phyloP scores from a whole-genome alignment of 2,329 filamentous ascomycete species.

The Beauveria sp. region DNA sequence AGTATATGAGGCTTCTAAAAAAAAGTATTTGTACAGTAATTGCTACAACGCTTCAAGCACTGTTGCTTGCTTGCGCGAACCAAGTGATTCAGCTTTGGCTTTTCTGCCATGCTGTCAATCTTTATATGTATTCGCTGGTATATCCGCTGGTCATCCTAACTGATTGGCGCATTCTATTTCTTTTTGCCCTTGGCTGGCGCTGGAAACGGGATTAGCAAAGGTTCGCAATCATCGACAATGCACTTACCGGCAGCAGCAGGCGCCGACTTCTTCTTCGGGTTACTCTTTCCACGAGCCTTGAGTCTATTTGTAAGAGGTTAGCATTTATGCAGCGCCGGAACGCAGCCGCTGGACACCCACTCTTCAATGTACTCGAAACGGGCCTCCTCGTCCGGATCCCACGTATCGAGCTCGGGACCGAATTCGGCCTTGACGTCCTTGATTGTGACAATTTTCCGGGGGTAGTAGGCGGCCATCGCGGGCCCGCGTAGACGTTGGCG shows the following conservation, averaged over 20 bases:
- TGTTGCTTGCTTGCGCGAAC: not conserved
- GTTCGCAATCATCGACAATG: not conserved
- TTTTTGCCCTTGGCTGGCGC: conserved; percentile 19
- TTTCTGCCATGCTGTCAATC: not conserved
- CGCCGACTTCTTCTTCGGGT: conserved; percentile 79
- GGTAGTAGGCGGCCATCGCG: conserved; percentile 80
- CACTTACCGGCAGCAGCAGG: conserved; percentile 24
- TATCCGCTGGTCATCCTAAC: not conserved
- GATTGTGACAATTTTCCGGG: conserved; percentile 62
- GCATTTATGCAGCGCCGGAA: conserved; percentile 10
- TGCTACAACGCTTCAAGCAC: conserved; percentile 2
- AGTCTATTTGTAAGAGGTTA: conserved; percentile 41
- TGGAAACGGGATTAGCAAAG: conserved; percentile 11
- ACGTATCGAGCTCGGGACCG: conserved; percentile 56
- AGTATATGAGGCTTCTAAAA: not conserved
- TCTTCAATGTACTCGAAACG: conserved; percentile 67
- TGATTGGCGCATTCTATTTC: conserved; percentile 11
- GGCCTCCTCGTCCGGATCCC: conserved; percentile 71
- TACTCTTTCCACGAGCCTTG: conserved; percentile 76
- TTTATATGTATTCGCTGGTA: not conserved
- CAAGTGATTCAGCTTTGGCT: not conserved
- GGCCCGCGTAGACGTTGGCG: conserved; percentile 84
- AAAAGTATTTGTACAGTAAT: conserved; percentile 9
- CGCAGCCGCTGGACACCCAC: conserved; percentile 31
- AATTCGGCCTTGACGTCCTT: conserved; percentile 67